A percentile compares a stretch with the other conserved stretches of the same genome.
These are phyloP conservation scores for Saprolegnia diclina DNA, from an alignment of 352 stramenopile species.

Conservation along the genomic window DNA sequence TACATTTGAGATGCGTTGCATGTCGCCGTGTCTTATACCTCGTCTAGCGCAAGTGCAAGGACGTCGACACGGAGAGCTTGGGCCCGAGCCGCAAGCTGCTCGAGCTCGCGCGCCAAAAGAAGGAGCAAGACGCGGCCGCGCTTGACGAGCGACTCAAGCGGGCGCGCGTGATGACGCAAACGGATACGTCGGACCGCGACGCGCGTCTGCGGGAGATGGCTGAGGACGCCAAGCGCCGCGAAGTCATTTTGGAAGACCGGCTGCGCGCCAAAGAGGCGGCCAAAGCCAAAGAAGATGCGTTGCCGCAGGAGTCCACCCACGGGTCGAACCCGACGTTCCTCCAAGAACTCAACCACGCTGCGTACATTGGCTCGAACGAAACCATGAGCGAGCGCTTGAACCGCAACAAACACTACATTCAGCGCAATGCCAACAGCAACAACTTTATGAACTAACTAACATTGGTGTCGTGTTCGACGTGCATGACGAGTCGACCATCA, in stretches of 20 bases:
- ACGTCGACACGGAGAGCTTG: slow-evolving; percentile 69
- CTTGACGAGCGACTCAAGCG: slow-evolving; percentile 39
- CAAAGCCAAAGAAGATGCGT: slow-evolving; percentile 31
- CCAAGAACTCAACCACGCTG: slow-evolving; percentile 28
- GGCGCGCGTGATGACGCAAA: slow-evolving; percentile 22
- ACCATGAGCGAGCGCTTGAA: slow-evolving; percentile 70
- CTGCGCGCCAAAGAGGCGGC: slow-evolving; percentile 45
- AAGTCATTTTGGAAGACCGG: slow-evolving; percentile 55
- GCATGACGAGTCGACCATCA: too few relatives aligned
- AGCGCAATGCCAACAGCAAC: slow-evolving; percentile 60
- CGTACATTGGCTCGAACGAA: slow-evolving; percentile 56
- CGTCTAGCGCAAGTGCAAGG: slow-evolving; percentile 50
- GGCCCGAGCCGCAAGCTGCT: slow-evolving; percentile 75
- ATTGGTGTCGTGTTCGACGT: too few relatives aligned
- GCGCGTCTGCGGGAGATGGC: slow-evolving; percentile 60
- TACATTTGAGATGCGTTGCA: slow-evolving; percentile 27
- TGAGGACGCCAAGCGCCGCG: slow-evolving; percentile 60
- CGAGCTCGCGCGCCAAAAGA: slow-evolving; percentile 59
- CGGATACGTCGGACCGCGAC: slow-evolving; percentile 57
- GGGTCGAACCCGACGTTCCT: slow-evolving; percentile 42
- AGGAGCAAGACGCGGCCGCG: slow-evolving; percentile 62
- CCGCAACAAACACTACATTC: slow-evolving; percentile 82
- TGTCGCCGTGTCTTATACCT: background rate
- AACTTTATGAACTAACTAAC: slow-evolving; percentile 68
- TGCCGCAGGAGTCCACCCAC: slow-evolving; percentile 44